Percentiles rank a stretch among this genome's conserved stretches.
These are phyloP conservation scores for Fulvia fulva DNA, from an alignment of 2,329 filamentous ascomycete species.

Conservation along the genomic window DNA sequence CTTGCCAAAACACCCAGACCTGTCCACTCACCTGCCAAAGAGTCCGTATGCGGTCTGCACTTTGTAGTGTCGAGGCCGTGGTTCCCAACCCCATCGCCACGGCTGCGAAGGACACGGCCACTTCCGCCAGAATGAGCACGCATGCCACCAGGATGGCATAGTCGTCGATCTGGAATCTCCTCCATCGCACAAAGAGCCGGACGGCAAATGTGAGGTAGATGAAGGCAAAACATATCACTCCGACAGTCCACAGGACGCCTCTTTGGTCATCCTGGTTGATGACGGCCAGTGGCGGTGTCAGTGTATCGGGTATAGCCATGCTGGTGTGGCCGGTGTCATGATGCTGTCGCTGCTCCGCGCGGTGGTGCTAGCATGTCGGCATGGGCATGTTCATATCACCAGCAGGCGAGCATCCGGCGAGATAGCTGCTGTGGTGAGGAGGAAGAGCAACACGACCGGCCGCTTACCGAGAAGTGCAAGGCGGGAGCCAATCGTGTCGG, in stretches of 20 bases:
- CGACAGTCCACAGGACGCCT: constrained; percentile 14
- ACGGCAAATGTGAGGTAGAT: constrained; percentile 11
- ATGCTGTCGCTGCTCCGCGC: not conserved
- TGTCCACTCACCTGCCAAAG: constrained; percentile 10
- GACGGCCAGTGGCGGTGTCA: constrained; percentile 12
- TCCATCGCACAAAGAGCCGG: constrained; percentile 14
- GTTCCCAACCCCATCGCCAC: constrained; percentile 12
- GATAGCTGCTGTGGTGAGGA: not conserved
- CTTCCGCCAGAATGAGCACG: constrained; percentile 9
- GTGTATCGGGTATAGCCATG: constrained; percentile 1
- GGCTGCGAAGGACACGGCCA: constrained; percentile 6
- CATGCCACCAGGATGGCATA: constrained; percentile 11
- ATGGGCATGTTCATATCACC: not conserved
- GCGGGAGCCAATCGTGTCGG: not conserved
- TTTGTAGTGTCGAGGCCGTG: not conserved
- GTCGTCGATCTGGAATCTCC: constrained; percentile 13
- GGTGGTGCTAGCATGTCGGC: not conserved
- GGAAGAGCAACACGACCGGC: not conserved
- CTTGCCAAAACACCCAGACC: not conserved
- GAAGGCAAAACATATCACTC: constrained; percentile 11
- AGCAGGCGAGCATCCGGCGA: not conserved
- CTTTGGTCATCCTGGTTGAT: constrained; percentile 9
- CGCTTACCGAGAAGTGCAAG: not conserved
- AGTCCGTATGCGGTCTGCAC: not conserved
- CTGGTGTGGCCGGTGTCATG: not conserved